phyloP scores from a whole-genome alignment of 2,329 filamentous ascomycete genomes.

The Fusarium brachygibbosum region DNA sequence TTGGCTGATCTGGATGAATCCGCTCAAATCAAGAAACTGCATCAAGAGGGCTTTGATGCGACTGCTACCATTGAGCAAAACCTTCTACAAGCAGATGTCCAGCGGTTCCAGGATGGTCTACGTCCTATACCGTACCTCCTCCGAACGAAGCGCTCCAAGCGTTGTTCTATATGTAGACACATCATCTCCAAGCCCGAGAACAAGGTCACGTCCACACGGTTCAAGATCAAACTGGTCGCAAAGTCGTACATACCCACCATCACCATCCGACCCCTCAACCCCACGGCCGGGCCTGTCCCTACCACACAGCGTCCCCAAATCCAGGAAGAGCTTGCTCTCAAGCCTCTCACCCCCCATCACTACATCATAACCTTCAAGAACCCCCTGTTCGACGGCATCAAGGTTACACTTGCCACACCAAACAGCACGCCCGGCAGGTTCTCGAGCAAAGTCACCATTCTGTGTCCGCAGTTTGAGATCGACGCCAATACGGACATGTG shows the following conservation, averaged over 20 bases:
- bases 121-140: slow-evolving; percentile 86
- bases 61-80: slow-evolving; percentile 67
- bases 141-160: slow-evolving; percentile 92
- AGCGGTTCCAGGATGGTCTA: slow-evolving; percentile 78
- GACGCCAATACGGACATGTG: slow-evolving; percentile 89
- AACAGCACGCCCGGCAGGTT: slow-evolving; percentile 82
- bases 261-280: slow-evolving; percentile 74
- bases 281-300: slow-evolving; percentile 54
- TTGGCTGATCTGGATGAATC: slow-evolving; percentile 73
- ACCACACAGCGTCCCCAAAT: slow-evolving; percentile 52
- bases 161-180: slow-evolving; percentile 91
- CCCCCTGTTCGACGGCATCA: slow-evolving; percentile 91
- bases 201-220: slow-evolving; percentile 89
- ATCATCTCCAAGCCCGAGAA: slow-evolving; percentile 95
- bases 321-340: slow-evolving; percentile 56
- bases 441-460: slow-evolving; percentile 84
- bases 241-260: slow-evolving; percentile 89
- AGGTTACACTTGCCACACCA: slow-evolving; percentile 88
- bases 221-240: slow-evolving; percentile 92
- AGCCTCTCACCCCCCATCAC: slow-evolving; percentile 75
- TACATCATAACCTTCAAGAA: slow-evolving; percentile 93
- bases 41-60: slow-evolving; percentile 71
- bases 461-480: slow-evolving; percentile 94
- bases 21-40: slow-evolving; percentile 71
- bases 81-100: slow-evolving; percentile 64